A percentile compares a stretch with the other conserved stretches of the same genome.
These are phyloP conservation scores for Mycosarcoma maydis DNA, from an alignment of 1,284 basidiomycete species.

Conservation along the genomic window DNA sequence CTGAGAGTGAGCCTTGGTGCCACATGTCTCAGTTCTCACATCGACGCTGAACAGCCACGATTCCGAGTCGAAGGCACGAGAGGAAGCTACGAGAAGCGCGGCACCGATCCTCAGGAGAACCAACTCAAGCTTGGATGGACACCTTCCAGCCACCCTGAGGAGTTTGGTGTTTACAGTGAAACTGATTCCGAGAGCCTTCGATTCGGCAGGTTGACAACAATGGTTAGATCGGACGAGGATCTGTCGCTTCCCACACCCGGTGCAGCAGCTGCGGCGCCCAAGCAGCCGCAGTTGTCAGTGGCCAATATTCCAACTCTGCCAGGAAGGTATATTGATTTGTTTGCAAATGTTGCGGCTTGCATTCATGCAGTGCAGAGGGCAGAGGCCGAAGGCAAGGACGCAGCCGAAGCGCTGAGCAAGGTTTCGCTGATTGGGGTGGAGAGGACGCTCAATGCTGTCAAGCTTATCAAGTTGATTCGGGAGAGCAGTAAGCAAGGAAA, in stretches of 20 bases:
- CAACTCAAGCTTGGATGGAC: slow-evolving; percentile 63
- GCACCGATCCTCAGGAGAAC: slow-evolving; percentile 63
- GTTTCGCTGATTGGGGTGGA: slow-evolving; percentile 44
- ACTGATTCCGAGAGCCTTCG: slow-evolving; percentile 45
- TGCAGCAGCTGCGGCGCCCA: slow-evolving; percentile 22
- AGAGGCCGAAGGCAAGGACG: slow-evolving; percentile 17
- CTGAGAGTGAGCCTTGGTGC: slow-evolving; percentile 55
- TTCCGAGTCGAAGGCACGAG: slow-evolving; percentile 60
- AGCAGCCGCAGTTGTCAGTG: slow-evolving; percentile 52
- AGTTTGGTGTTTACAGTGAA: slow-evolving; percentile 60
- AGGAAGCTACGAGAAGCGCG: slow-evolving; percentile 61
- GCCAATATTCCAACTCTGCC: slow-evolving; percentile 60
- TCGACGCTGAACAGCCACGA: slow-evolving; percentile 58
- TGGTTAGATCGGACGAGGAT: slow-evolving; percentile 24
- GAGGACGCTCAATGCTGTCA: slow-evolving; percentile 50
- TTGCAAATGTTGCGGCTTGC: slow-evolving; percentile 54
- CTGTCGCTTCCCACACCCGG: slow-evolving; percentile 21
- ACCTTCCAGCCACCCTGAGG: slow-evolving; percentile 49
- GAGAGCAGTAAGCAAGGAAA: slow-evolving; percentile 51
- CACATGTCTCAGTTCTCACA: slow-evolving; percentile 58
- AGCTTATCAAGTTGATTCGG: slow-evolving; percentile 54
- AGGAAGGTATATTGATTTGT: slow-evolving; percentile 61
- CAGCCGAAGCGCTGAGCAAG: slow-evolving; percentile 22
- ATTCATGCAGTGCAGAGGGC: slow-evolving; percentile 50
- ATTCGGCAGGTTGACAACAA: slow-evolving; percentile 56